Evolutionary conservation across 2,329 filamentous ascomycete genomes (phyloP).

Genomic region (Microdochium bolleyi): DNA sequence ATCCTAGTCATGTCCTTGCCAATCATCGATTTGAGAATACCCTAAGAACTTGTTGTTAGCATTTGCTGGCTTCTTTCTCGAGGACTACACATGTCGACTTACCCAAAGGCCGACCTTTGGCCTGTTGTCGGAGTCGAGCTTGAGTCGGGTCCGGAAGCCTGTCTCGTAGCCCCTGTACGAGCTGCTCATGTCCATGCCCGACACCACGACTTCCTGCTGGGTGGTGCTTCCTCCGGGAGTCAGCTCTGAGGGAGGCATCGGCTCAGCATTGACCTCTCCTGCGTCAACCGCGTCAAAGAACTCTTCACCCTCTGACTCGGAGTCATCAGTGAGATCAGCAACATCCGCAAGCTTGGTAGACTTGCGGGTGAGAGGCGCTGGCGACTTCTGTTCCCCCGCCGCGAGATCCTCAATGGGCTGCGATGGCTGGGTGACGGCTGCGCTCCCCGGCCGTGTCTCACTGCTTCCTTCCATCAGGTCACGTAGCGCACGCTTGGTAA

Average conservation of each 20-base stretch:
- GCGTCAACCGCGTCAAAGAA: slow-evolving; percentile 97
- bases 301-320: slow-evolving; percentile 78
- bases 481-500: slow-evolving; percentile 81
- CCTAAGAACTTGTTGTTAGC: slow-evolving; percentile 42
- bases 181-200: slow-evolving; percentile 57
- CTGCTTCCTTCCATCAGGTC: slow-evolving; percentile 62
- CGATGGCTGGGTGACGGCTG: slow-evolving; percentile 17
- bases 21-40: slow-evolving; percentile 98
- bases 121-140: slow-evolving; percentile 85
- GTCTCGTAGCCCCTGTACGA: slow-evolving; percentile 91
- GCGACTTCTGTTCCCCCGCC: slow-evolving; percentile 27
- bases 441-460: slow-evolving; percentile 27
- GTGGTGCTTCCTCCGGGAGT: slow-evolving; percentile 18
- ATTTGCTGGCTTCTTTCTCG: neutral
- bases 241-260: slow-evolving; percentile 46
- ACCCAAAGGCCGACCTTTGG: slow-evolving; percentile 97
- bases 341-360: slow-evolving; percentile 64
- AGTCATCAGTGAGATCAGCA: slow-evolving; percentile 64
- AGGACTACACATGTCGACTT: slow-evolving; percentile 28
- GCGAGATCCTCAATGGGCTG: slow-evolving; percentile 25
- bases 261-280: slow-evolving; percentile 75
- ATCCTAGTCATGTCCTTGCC: slow-evolving; percentile 99
- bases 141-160: slow-evolving; percentile 68
- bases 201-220: slow-evolving; percentile 37
- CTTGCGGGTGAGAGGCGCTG: slow-evolving; percentile 38